Evolutionary conservation across 495 filamentous ascomycete genomes (phyloP).

Genomic region (Chaetomidium leptoderma): DNA sequence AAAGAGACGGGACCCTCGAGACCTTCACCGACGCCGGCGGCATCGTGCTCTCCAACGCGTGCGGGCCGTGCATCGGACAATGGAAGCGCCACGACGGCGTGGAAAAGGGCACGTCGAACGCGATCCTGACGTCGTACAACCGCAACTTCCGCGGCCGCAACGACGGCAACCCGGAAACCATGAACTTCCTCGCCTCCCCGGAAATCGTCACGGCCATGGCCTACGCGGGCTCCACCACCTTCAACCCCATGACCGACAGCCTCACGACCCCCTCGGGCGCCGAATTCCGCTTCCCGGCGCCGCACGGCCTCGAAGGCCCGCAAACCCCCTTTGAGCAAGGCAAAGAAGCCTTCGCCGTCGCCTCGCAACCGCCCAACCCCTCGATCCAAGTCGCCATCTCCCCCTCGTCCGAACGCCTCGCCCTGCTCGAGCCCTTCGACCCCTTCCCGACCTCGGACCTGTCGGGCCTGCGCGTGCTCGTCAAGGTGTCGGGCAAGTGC

Average conservation of each 20-base stretch:
- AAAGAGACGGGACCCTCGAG: constrained; percentile 74
- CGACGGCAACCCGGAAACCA: constrained; percentile 90
- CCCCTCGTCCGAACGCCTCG: constrained; percentile 81
- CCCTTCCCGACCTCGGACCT: constrained; percentile 77
- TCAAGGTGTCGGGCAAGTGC: constrained; percentile 95
- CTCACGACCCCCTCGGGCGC: constrained; percentile 76
- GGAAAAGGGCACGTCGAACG: constrained; percentile 80
- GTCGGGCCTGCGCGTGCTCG: constrained; percentile 68
- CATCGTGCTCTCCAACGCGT: constrained; percentile 88
- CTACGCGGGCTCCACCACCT: constrained; percentile 87
- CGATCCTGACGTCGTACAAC: constrained; percentile 96
- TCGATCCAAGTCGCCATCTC: constrained; percentile 66
- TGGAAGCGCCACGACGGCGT: constrained; percentile 89
- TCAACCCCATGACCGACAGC: constrained; percentile 90
- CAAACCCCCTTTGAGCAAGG: constrained; percentile 72
- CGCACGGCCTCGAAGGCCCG: constrained; percentile 73
- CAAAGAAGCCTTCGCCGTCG: constrained; percentile 68
- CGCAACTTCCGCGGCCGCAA: constrained; percentile 97
- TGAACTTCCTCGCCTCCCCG: constrained; percentile 97
- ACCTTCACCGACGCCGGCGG: constrained; percentile 88
- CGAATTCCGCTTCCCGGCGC: constrained; percentile 80
- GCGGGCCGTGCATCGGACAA: constrained; percentile 91
- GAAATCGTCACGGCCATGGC: constrained; percentile 95
- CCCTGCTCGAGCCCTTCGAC: constrained; percentile 84
- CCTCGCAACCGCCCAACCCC: constrained; percentile 63